Conservation (phyloP, 2,329 filamentous ascomycete species). For the Colletotrichum sp. region DNA sequence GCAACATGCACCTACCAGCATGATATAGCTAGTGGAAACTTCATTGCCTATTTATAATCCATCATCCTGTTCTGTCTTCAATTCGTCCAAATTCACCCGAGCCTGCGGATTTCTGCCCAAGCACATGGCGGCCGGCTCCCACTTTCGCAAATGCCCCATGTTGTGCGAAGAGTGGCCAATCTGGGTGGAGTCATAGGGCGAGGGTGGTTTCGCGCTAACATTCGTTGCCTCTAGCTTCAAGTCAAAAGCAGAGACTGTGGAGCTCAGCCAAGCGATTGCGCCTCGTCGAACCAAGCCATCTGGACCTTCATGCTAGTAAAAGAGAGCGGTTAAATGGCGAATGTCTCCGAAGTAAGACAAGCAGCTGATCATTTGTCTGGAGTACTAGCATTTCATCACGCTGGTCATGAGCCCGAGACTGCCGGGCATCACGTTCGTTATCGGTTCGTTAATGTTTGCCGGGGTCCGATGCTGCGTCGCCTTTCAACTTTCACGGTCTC, state of each 20-base stretch:
- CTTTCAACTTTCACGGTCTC: neutral
- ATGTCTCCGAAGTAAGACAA: neutral
- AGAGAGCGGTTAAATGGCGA: fast-evolving
- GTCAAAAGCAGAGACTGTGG: neutral
- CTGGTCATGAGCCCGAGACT: neutral
- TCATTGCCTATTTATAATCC: neutral
- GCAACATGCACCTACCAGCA: fast-evolving
- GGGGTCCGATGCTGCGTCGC: neutral
- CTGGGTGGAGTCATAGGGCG: neutral
- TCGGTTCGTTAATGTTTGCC: neutral
- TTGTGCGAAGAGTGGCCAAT: fast-evolving
- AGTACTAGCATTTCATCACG: neutral
- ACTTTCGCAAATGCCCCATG: neutral
- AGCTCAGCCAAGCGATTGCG: neutral
- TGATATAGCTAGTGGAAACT: fast-evolving
- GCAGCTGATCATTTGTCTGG: neutral
- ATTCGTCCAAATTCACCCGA: neutral
- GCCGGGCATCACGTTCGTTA: neutral
- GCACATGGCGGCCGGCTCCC: neutral
- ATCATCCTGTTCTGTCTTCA: fast-evolving
- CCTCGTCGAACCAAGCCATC: neutral
- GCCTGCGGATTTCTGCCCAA: fast-evolving
- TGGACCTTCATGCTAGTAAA: fast-evolving
- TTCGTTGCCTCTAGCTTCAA: neutral
- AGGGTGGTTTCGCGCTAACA: fast-evolving